A percentile compares a stretch with the other conserved stretches of the same genome.
phyloP scores from a whole-genome alignment of 2,329 filamentous ascomycete genomes.

The Aureobasidium sp. region DNA sequence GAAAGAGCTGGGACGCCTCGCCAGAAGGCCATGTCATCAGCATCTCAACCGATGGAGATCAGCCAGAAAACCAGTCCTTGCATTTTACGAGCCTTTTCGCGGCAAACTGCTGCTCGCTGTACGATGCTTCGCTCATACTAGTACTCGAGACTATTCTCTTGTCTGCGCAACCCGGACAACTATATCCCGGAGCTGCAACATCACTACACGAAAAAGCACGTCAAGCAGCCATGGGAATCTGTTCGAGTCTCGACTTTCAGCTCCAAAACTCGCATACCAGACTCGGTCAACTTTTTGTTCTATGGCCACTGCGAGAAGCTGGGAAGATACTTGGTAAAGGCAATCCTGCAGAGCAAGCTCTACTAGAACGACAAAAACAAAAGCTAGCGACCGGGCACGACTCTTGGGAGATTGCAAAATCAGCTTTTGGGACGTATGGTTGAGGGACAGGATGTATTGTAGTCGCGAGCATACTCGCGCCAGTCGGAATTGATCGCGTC shows the following conservation, averaged over 20 bases:
- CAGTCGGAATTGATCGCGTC: neutral
- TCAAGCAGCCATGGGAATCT: neutral
- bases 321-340: neutral
- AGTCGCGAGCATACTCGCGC: neutral
- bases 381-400: neutral
- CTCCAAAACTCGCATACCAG: neutral
- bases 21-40: neutral
- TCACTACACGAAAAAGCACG: neutral
- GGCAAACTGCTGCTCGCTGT: neutral
- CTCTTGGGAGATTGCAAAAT: neutral
- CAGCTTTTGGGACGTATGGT: neutral
- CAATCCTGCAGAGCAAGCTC: neutral
- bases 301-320: constrained; percentile 1
- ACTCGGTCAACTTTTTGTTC: neutral
- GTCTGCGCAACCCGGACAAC: neutral
- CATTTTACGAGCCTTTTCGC: neutral
- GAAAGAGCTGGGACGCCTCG: neutral
- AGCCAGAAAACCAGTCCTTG: neutral
- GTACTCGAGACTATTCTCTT: neutral
- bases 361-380: neutral
- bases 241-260: neutral
- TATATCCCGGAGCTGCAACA: neutral
- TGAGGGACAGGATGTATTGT: neutral
- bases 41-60: neutral
- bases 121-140: neutral